Conservation (phyloP, 2,329 filamentous ascomycete species). For the Fusarium xyrophilum region DNA sequence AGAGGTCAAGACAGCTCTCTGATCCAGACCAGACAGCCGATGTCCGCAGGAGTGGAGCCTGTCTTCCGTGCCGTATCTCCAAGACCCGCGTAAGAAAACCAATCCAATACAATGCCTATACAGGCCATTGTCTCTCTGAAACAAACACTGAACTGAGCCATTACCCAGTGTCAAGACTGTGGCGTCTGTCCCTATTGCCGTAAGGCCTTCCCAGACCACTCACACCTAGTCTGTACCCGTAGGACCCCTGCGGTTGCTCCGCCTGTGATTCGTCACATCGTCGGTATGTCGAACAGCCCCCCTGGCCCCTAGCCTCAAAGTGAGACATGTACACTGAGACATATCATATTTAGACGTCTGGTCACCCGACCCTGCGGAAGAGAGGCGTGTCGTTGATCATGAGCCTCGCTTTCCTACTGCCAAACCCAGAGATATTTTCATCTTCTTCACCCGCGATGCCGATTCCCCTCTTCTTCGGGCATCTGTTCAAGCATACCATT, state of each 20-base stretch:
- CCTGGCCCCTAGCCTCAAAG: constrained; percentile 17
- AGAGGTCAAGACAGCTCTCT: constrained; percentile 48
- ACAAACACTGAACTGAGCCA: constrained; percentile 40
- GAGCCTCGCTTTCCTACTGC: constrained; percentile 49
- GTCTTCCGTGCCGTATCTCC: constrained; percentile 56
- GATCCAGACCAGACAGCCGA: constrained; percentile 56
- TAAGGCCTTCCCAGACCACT: constrained; percentile 51
- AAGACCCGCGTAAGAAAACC: constrained; percentile 55
- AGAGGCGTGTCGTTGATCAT: constrained; percentile 45
- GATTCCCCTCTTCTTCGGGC: constrained; percentile 51
- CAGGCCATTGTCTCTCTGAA: constrained; percentile 20
- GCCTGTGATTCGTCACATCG: constrained; percentile 49
- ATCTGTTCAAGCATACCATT: constrained; percentile 49
- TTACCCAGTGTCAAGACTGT: constrained; percentile 49
- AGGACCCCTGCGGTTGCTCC: constrained; percentile 48
- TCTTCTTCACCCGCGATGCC: constrained; percentile 47
- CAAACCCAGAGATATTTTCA: constrained; percentile 47
- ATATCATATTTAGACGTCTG: constrained; percentile 47
- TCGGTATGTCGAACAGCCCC: constrained; percentile 45
- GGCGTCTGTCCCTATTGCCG: constrained; percentile 53
- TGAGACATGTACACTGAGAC: constrained; percentile 41
- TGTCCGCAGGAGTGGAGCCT: constrained; percentile 58
- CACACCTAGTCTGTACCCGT: constrained; percentile 51
- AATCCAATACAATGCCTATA: constrained; percentile 22
- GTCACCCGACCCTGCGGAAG: constrained; percentile 46